Evolutionary conservation across 352 stramenopile species (phyloP).

Genomic region (Phytophthora pinifolia): DNA sequence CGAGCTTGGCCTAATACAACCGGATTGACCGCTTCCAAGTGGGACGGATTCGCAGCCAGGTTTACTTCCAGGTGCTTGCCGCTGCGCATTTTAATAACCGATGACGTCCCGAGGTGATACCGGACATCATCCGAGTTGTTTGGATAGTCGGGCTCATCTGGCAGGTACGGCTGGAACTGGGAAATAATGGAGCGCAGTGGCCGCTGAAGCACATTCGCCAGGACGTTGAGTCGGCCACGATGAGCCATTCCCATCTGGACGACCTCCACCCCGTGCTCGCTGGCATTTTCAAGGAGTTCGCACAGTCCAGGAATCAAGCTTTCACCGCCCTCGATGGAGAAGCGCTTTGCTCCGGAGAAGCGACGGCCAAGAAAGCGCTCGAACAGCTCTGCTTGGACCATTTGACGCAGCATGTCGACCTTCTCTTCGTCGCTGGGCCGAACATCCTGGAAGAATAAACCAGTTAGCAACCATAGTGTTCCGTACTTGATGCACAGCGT

Average conservation of each 20-base stretch:
- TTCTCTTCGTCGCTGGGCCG: conserved; percentile 86
- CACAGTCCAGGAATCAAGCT: conserved; percentile 95
- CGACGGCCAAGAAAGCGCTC: conserved; percentile 98
- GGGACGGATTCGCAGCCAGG: conserved; percentile 98
- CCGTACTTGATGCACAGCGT: not conserved
- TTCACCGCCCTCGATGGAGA: conserved; percentile 98
- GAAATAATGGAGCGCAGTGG: conserved; percentile 94
- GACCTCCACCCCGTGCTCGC: conserved; percentile 94
- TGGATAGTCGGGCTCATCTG: conserved; percentile 81
- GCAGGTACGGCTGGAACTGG: conserved; percentile 85
- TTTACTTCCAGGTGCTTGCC: conserved; percentile 71
- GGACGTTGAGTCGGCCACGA: conserved; percentile 96
- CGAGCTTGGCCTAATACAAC: conserved; percentile 96
- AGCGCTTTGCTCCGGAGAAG: conserved; percentile 95
- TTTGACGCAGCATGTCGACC: conserved; percentile 92
- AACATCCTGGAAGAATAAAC: conserved; percentile 28
- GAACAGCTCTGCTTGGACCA: conserved; percentile 97
- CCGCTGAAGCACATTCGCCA: conserved; percentile 98
- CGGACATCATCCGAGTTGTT: conserved; percentile 91
- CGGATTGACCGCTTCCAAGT: conserved; percentile 98
- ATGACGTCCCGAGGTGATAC: conserved; percentile 87
- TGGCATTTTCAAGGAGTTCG: conserved; percentile 94
- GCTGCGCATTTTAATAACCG: conserved; percentile 64
- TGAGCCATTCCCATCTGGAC: conserved; percentile 99
- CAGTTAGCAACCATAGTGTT: not conserved